Base-by-base conservation (phyloP, 306 rosid genomes). In the Ormosia emarginata region DNA sequence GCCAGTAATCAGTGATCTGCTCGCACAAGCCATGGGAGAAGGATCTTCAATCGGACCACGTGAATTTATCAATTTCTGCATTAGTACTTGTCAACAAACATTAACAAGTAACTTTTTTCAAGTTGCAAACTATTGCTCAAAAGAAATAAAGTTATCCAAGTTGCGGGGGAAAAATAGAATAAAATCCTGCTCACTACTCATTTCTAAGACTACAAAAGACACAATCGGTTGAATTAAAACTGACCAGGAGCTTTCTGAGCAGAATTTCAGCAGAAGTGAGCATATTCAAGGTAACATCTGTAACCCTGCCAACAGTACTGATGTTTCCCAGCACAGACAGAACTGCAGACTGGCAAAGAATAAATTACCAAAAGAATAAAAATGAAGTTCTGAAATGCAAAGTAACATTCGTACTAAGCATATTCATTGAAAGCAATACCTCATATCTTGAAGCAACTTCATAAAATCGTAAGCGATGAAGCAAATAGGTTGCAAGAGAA, bases 21-120 rank as follows among this genome's bases (percentile, higher is more conserved):
- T 84, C 52, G 97, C 97, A 69, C 57, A 18, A 33, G 90, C 94
- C 81, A 89, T 80, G 3, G 92, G 98, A 80, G 99, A 93, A 85
- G 99, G 99, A 88, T 95, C 99, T 88, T 95, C 97, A 88, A 90
- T 91, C 63, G 93, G 98, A 86, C 93, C 97, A 75, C 88, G 88
- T 71, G 93, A 91, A 79, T 88, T 93, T 79, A 95, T 88, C 94
- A 92, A 92, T 79, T 89, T 93, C 99, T 95, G 98, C 93, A 93
- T 78, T 63, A 80, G 82, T 71, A 85, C 85, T 86, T 82, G 87
- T 87, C 90, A 90, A 68, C 73, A 79, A 87, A 73, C 66, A 85
- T 65, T 69, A 86, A 80, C 80, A 59, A 69, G 77, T 74, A 81
- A 79, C 47, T 17, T 79, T 40, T 37, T 78, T 49, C 3, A 52